Percentiles rank a stretch among this genome's conserved stretches.
Evolutionary conservation across 1,284 basidiomycete genomes (phyloP).

Genomic region (Puccinia triticina): DNA sequence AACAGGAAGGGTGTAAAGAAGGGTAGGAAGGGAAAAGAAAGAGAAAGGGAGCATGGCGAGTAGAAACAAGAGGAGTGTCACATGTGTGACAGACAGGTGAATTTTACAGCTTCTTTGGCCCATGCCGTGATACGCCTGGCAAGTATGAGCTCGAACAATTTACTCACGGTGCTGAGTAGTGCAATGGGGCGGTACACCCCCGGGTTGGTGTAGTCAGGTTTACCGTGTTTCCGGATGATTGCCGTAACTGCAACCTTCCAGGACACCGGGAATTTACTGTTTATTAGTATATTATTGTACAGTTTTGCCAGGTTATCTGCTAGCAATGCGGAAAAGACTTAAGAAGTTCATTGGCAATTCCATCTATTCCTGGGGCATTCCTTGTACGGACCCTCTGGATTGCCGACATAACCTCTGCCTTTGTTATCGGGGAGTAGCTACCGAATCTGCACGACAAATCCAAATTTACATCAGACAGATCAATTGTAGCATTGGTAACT

Average conservation of each 20-base stretch:
- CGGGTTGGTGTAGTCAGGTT: too few species aligned
- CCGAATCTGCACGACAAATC: not conserved
- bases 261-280: not conserved
- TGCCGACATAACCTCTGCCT: not conserved
- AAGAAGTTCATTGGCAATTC: not conserved
- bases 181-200: constrained; percentile 15
- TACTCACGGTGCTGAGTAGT: not conserved
- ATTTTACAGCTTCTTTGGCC: too few species aligned
- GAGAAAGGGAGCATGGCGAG: too few species aligned
- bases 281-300: not conserved
- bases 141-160: constrained; percentile 1
- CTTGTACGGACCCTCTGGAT: not conserved
- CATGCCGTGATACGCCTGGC: not conserved
- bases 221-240: not conserved
- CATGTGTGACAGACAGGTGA: too few species aligned
- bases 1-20: too few species aligned
- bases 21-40: too few species aligned
- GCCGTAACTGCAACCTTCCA: not conserved
- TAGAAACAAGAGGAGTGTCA: too few species aligned
- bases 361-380: not conserved
- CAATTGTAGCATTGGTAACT: not conserved
- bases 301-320: too few species aligned
- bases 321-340: not conserved
- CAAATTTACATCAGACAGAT: not conserved
- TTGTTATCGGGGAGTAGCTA: not conserved